A percentile compares a stretch with the other conserved stretches of the same genome.
phyloP scores from a whole-genome alignment of 495 filamentous ascomycete species.

The Penicillium mononematosum region DNA sequence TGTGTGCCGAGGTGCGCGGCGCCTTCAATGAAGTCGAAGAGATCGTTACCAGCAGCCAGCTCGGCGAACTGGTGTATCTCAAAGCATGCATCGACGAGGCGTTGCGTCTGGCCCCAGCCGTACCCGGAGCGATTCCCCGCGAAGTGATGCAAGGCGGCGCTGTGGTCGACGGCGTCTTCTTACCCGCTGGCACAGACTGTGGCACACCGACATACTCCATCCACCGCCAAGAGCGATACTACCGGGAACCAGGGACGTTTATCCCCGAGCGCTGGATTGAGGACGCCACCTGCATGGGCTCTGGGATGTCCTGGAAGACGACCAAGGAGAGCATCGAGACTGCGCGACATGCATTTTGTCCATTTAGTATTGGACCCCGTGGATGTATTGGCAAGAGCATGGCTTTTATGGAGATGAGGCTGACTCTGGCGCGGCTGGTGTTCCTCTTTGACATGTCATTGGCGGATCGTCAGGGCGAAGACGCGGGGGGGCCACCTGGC shows the following conservation, averaged over 20 bases:
- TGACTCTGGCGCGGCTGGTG: slow-evolving; percentile 50
- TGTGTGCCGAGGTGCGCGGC: slow-evolving; percentile 53
- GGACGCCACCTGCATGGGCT: slow-evolving; percentile 31
- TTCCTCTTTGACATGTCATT: slow-evolving; percentile 48
- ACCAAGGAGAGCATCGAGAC: slow-evolving; percentile 41
- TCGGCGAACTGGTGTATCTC: slow-evolving; percentile 54
- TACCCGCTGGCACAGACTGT: slow-evolving; percentile 53
- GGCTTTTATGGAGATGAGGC: slow-evolving; percentile 54
- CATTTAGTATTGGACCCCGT: slow-evolving; percentile 57
- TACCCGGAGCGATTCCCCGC: slow-evolving; percentile 55
- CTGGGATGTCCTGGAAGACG: slow-evolving; percentile 27
- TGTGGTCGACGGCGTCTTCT: slow-evolving; percentile 50
- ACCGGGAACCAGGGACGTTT: slow-evolving; percentile 48
- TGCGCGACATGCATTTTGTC: slow-evolving; percentile 49
- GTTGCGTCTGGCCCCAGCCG: slow-evolving; percentile 62
- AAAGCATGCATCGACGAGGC: slow-evolving; percentile 65
- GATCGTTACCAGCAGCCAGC: slow-evolving; percentile 49
- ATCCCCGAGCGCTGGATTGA: slow-evolving; percentile 57
- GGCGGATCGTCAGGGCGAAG: slow-evolving; percentile 42
- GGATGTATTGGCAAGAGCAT: slow-evolving; percentile 59
- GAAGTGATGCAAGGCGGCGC: slow-evolving; percentile 57
- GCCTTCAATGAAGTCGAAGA: slow-evolving; percentile 54
- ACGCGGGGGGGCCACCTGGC: slow-evolving; percentile 41
- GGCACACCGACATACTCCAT: slow-evolving; percentile 55
- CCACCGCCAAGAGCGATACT: slow-evolving; percentile 57